phyloP scores from a whole-genome alignment of 2,329 filamentous ascomycete species.

The Tolypocladium sp. region DNA sequence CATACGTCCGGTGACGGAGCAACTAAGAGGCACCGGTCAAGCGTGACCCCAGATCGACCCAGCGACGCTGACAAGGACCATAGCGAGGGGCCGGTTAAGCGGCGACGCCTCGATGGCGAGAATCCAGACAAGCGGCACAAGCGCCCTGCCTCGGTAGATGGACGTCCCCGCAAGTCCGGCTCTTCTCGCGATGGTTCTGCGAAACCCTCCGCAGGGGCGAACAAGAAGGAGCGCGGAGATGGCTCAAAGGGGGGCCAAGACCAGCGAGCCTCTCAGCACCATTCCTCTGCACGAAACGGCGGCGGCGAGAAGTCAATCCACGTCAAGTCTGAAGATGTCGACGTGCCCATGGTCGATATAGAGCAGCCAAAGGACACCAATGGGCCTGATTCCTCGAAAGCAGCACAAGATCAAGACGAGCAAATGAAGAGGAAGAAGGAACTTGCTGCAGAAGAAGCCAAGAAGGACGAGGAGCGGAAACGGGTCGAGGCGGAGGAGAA shows the following conservation, averaged over 20 bases:
- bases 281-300: constrained; percentile 30
- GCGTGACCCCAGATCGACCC: constrained; percentile 47
- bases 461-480: constrained; percentile 18
- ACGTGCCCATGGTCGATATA: constrained; percentile 47
- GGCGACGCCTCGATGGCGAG: constrained; percentile 47
- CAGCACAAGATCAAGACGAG: constrained; percentile 25
- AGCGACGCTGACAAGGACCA: constrained; percentile 44
- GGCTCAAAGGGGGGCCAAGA: constrained; percentile 26
- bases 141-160: constrained; percentile 34
- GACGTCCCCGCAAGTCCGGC: constrained; percentile 32
- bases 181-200: constrained; percentile 28
- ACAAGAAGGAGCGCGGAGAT: constrained; percentile 33
- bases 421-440: constrained; percentile 19
- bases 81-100: constrained; percentile 41
- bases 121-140: constrained; percentile 38
- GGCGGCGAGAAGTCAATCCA: constrained; percentile 40
- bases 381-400: constrained; percentile 21
- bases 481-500: constrained; percentile 25
- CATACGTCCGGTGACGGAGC: constrained; percentile 40
- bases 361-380: constrained; percentile 18
- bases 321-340: constrained; percentile 47
- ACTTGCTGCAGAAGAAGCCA: constrained; percentile 22
- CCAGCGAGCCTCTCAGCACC: constrained; percentile 26
- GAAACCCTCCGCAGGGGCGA: constrained; percentile 22
- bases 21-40: constrained; percentile 49